A percentile compares a stretch with the other conserved stretches of the same genome.
These are phyloP conservation scores for Mucor irregularis DNA, from an alignment of 371 early-diverging fungal species.

Conservation along the genomic window DNA sequence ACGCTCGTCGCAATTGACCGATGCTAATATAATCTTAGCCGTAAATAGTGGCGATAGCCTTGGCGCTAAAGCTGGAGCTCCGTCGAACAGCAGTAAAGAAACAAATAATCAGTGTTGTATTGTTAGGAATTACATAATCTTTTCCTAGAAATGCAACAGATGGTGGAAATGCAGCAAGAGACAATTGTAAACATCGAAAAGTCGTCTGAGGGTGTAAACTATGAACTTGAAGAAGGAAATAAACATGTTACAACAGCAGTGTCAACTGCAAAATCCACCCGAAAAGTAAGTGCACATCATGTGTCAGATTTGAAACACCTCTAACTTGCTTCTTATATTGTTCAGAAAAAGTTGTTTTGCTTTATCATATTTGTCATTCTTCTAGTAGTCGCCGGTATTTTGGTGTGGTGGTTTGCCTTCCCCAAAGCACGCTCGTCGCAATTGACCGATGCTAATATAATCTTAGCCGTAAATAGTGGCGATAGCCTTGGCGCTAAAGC, in stretches of 20 bases:
- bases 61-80: too few species aligned
- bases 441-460: too few species aligned
- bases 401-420: conserved; percentile 30
- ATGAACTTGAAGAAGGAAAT: conserved; percentile 64
- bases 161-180: conserved; percentile 74
- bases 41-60: too few species aligned
- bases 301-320: too few species aligned
- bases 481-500: too few species aligned
- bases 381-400: conserved; percentile 26
- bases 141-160: conserved; percentile 80
- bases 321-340: background rate
- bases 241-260: conserved; percentile 62
- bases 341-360: conserved; percentile 55
- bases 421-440: background rate
- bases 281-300: conserved; percentile 39
- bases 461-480: too few species aligned
- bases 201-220: conserved; percentile 53
- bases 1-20: too few species aligned
- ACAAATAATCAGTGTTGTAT: too few species aligned
- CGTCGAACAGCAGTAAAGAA: too few species aligned
- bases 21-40: too few species aligned
- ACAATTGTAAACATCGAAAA: conserved; percentile 64
- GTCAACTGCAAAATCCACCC: conserved; percentile 58
- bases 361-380: conserved; percentile 35
- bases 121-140: conserved; percentile 82